Evolutionary conservation across 352 stramenopile genomes (phyloP).

Genomic region (Phytophthora litchii): DNA sequence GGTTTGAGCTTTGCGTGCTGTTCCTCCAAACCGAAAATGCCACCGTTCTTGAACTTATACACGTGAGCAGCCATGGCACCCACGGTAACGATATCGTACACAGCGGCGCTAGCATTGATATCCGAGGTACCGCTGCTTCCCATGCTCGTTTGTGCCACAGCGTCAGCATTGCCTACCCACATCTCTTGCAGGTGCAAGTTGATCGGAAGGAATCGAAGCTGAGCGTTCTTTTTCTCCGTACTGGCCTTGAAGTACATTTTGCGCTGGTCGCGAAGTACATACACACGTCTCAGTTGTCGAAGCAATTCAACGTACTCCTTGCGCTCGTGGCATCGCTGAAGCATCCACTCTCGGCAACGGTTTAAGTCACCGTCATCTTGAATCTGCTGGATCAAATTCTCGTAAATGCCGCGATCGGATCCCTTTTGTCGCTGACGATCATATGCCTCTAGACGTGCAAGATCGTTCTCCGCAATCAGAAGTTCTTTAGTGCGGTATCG

Average conservation of each 20-base stretch:
- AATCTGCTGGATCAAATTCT: conserved; percentile 90
- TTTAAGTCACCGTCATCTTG: conserved; percentile 86
- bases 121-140: conserved; percentile 36
- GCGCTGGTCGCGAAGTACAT: conserved; percentile 68
- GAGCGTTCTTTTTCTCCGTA: conserved; percentile 85
- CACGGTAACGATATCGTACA: conserved; percentile 89
- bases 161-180: conserved; percentile 74
- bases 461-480: conserved; percentile 74
- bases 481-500: conserved; percentile 78
- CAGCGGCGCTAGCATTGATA: conserved; percentile 33
- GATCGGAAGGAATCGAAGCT: conserved; percentile 82
- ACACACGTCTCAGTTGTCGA: conserved; percentile 63
- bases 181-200: conserved; percentile 89
- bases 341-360: conserved; percentile 87
- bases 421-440: conserved; percentile 81
- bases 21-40: conserved; percentile 76
- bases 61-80: conserved; percentile 86
- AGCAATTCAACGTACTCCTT: conserved; percentile 81
- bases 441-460: conserved; percentile 77
- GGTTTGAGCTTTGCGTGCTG: conserved; percentile 76
- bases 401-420: conserved; percentile 82
- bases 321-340: conserved; percentile 60
- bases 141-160: conserved; percentile 43
- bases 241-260: conserved; percentile 89
- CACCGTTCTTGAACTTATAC: conserved; percentile 90